Evolutionary conservation across 2,329 filamentous ascomycete species (phyloP).

Genomic region (Pezicula neosporulosa): DNA sequence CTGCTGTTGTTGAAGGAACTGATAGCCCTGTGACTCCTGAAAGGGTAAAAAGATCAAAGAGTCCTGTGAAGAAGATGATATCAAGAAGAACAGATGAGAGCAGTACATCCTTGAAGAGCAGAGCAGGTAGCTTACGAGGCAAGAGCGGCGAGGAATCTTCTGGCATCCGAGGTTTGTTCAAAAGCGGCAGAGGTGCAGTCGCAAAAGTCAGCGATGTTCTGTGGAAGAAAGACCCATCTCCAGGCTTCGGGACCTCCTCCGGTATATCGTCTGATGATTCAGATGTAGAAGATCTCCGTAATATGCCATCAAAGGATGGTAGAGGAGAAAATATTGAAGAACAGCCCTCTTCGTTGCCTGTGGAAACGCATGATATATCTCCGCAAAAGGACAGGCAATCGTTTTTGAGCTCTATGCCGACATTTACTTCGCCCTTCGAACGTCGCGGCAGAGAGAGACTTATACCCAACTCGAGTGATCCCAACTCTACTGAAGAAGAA

Average conservation of each 20-base stretch:
- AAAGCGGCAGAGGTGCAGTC: slow-evolving; percentile 64
- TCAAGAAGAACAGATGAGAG: slow-evolving; percentile 40
- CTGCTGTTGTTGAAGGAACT: slow-evolving; percentile 14
- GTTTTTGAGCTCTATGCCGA: slow-evolving; percentile 35
- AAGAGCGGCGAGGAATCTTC: slow-evolving; percentile 42
- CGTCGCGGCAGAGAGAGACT: slow-evolving; percentile 29
- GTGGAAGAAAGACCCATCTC: slow-evolving; percentile 49
- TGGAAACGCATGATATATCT: slow-evolving; percentile 12
- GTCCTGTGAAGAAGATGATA: slow-evolving; percentile 33
- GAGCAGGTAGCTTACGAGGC: slow-evolving; percentile 44
- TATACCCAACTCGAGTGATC: slow-evolving; percentile 3
- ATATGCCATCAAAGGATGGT: slow-evolving; percentile 29
- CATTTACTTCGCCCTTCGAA: slow-evolving; percentile 45
- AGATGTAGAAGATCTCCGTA: slow-evolving; percentile 40
- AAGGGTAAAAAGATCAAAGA: slow-evolving; percentile 27
- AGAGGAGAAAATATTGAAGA: slow-evolving; percentile 34
- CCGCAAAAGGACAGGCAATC: slow-evolving; percentile 14
- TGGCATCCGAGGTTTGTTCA: slow-evolving; percentile 72
- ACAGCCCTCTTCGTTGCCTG: slow-evolving; percentile 26
- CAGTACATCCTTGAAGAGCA: slow-evolving; percentile 44
- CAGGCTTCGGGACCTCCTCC: slow-evolving; percentile 35
- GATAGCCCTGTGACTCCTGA: slow-evolving; percentile 15
- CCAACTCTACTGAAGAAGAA: slow-evolving; percentile 28
- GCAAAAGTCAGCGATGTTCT: slow-evolving; percentile 59
- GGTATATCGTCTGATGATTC: slow-evolving; percentile 43